phyloP scores from a whole-genome alignment of 352 stramenopile species.

The Globisporangium emineosum region DNA sequence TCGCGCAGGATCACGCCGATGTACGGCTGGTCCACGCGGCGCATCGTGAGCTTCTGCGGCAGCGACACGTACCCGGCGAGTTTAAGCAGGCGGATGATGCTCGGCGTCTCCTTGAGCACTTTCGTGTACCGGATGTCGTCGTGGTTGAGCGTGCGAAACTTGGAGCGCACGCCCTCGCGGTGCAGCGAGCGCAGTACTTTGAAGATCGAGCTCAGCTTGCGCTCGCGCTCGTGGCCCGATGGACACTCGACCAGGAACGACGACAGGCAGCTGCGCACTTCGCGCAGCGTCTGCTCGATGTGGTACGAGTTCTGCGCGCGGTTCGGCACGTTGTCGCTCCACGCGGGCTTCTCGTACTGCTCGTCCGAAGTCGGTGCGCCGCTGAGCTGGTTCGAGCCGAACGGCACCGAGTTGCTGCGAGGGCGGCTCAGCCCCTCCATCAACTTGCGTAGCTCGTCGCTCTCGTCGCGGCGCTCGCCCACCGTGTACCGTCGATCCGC shows the following conservation, averaged over 20 bases:
- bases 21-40: conserved; percentile 63
- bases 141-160: conserved; percentile 64
- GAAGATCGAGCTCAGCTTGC: conserved; percentile 66
- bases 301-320: conserved; percentile 35
- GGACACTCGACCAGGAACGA: conserved; percentile 65
- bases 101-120: conserved; percentile 63
- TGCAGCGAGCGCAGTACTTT: conserved; percentile 68
- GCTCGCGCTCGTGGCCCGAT: conserved; percentile 53
- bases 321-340: conserved; percentile 53
- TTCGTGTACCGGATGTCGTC: conserved; percentile 72
- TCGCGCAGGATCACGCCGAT: conserved; percentile 59
- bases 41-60: conserved; percentile 72
- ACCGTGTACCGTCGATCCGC: conserved; percentile 10
- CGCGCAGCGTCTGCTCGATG: conserved; percentile 38
- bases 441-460: conserved; percentile 52
- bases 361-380: conserved; percentile 32
- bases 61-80: conserved; percentile 72
- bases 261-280: conserved; percentile 52
- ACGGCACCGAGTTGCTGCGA: conserved; percentile 59
- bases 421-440: conserved; percentile 62
- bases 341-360: conserved; percentile 38
- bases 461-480: conserved; percentile 31
- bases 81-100: conserved; percentile 74
- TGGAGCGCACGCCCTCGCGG: conserved; percentile 55
- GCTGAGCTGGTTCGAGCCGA: conserved; percentile 37